These are phyloP conservation scores for Porodaedalea pini DNA, from an alignment of 1,284 basidiomycete species.

Conservation along the genomic window DNA sequence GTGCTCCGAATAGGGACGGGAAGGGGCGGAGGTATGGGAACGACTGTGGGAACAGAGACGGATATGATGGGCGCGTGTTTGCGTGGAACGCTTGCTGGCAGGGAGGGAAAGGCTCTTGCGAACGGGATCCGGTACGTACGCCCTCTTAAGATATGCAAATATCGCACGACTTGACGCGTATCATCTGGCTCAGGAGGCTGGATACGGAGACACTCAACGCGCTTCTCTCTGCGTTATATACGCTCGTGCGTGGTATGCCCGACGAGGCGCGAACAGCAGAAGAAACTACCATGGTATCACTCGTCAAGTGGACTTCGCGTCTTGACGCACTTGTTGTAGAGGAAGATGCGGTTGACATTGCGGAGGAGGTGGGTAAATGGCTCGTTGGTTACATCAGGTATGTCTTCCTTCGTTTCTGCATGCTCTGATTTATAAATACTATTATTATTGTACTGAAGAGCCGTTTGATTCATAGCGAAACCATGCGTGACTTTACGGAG, in stretches of 20 bases:
- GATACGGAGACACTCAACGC: slow-evolving; percentile 34
- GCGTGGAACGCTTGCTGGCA: slow-evolving; percentile 36
- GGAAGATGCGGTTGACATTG: slow-evolving; percentile 7
- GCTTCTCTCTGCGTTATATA: slow-evolving; percentile 39
- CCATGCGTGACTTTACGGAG: slow-evolving; percentile 46
- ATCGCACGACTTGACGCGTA: no score
- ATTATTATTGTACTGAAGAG: no score
- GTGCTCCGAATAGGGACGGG: not conserved
- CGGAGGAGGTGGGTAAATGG: slow-evolving; percentile 40
- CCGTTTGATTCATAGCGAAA: slow-evolving; percentile 33
- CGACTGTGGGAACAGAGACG: slow-evolving; percentile 26
- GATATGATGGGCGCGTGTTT: slow-evolving; percentile 38
- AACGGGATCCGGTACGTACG: slow-evolving; percentile 44
- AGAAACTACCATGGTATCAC: slow-evolving; percentile 34
- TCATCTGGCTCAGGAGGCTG: slow-evolving; percentile 40
- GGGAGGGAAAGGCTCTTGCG: slow-evolving; percentile 42
- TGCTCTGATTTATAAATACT: not conserved
- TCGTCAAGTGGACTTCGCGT: slow-evolving; percentile 30
- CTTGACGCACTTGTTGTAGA: slow-evolving; percentile 25
- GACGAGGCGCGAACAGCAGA: slow-evolving; percentile 32
- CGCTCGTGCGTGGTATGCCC: slow-evolving; percentile 36
- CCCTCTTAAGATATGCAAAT: not conserved
- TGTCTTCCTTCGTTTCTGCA: slow-evolving; percentile 22
- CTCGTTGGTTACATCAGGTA: slow-evolving; percentile 49
- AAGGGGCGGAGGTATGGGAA: slow-evolving; percentile 17